Conservation (phyloP, 768 basidiomycete species). For the Kwoniella sp. region DNA sequence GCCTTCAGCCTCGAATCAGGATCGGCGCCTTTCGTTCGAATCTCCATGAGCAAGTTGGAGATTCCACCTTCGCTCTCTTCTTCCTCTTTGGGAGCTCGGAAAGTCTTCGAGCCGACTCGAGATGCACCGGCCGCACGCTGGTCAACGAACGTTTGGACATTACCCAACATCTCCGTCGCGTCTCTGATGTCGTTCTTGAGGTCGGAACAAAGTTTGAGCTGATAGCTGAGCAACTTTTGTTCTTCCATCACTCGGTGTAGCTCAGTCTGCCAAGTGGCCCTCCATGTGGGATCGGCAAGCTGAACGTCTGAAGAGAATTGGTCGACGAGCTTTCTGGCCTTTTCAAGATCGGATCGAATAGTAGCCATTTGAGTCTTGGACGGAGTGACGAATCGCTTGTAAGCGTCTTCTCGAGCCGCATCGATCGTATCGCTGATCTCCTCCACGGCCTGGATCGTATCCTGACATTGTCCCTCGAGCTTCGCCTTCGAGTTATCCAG, state of each 20-base stretch:
- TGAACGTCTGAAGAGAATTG: constrained; percentile 80
- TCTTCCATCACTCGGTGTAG: constrained; percentile 95
- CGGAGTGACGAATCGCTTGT: constrained; percentile 82
- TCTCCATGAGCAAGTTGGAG: constrained; percentile 71
- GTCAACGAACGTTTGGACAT: constrained; percentile 76
- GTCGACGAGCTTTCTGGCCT: constrained; percentile 69
- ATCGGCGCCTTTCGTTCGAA: constrained; percentile 77
- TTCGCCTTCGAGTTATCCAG: constrained; percentile 90
- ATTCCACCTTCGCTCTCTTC: constrained; percentile 67
- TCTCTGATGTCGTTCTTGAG: constrained; percentile 90
- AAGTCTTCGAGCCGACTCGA: constrained; percentile 9
- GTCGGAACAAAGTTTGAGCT: constrained; percentile 86
- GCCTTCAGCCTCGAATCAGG: constrained; percentile 84
- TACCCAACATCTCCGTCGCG: constrained; percentile 79
- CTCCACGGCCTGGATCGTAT: constrained; percentile 86
- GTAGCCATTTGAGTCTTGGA: constrained; percentile 70
- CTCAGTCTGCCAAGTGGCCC: constrained; percentile 98
- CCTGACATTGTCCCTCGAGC: constrained; percentile 85
- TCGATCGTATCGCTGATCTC: constrained; percentile 90
- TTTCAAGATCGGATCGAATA: constrained; percentile 71
- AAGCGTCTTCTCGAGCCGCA: constrained; percentile 82
- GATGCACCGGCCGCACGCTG: constrained; percentile 59
- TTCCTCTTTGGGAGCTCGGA: constrained; percentile 61
- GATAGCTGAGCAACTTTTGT: constrained; percentile 88
- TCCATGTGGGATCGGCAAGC: constrained; percentile 93